These are phyloP conservation scores for Prunus mira DNA, from an alignment of 306 rosid species.

Conservation along the genomic window DNA sequence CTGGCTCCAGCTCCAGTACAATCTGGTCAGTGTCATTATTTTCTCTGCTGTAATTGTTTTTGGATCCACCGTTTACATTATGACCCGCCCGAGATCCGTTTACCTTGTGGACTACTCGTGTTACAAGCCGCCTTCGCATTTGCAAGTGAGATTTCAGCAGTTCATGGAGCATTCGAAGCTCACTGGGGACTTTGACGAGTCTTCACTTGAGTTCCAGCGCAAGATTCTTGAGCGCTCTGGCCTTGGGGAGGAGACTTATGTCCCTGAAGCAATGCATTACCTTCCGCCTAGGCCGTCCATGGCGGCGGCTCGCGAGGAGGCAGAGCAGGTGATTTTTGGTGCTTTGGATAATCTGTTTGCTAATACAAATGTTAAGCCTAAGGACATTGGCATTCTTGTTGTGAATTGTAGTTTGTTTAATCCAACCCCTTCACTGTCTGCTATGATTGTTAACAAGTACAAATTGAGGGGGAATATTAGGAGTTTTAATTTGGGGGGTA, in stretches of 20 bases:
- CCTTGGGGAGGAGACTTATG: constrained; percentile 53
- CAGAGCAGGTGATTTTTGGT: constrained; percentile 57
- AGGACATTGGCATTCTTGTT: constrained; percentile 58
- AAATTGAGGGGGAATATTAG: constrained; percentile 47
- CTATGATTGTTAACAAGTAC: constrained; percentile 64
- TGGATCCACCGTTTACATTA: constrained; percentile 46
- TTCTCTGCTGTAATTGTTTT: constrained; percentile 36
- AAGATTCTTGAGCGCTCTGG: constrained; percentile 64
- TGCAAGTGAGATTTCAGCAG: constrained; percentile 12
- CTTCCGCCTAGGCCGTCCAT: constrained; percentile 47
- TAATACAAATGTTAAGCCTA: constrained; percentile 42
- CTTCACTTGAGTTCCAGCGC: constrained; percentile 52
- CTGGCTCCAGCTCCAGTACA: constrained; percentile 58
- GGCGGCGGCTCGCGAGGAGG: constrained; percentile 59
- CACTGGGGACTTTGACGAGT: constrained; percentile 41
- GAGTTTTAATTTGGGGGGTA: constrained; percentile 62
- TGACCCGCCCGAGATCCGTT: constrained; percentile 55
- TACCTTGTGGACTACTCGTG: constrained; percentile 56
- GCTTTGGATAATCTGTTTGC: constrained; percentile 54
- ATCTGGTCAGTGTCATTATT: constrained; percentile 34
- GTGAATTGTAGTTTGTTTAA: constrained; percentile 70
- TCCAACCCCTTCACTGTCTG: constrained; percentile 67
- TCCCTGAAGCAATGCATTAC: constrained; percentile 51
- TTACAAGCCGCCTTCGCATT: constrained; percentile 35
- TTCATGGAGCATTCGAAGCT: constrained; percentile 53